Evolutionary conservation across 2,329 filamentous ascomycete genomes (phyloP).

Genomic region (Cadophora malorum): DNA sequence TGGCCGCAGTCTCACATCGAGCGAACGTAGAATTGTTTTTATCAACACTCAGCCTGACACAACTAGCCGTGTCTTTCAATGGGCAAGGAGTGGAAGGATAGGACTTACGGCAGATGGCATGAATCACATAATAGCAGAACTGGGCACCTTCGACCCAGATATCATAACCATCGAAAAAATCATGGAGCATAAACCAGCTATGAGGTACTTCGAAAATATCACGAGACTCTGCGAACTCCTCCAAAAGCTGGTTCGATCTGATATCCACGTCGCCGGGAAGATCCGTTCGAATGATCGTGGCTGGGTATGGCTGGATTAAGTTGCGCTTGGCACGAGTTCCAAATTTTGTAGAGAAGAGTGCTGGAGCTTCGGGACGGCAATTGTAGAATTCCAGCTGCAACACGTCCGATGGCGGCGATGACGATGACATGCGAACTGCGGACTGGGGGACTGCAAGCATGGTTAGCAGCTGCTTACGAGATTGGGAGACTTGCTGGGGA

Average conservation of each 20-base stretch:
- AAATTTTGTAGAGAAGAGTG: constrained; percentile 25
- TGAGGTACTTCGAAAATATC: constrained; percentile 18
- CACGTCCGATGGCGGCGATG: not conserved
- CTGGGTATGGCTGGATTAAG: constrained; percentile 21
- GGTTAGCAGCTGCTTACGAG: not conserved
- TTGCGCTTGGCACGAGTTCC: constrained; percentile 22
- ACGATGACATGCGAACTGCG: not conserved
- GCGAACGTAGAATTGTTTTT: not conserved
- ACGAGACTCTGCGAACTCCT: constrained; percentile 30
- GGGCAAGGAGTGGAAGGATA: not conserved
- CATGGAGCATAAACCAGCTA: constrained; percentile 41
- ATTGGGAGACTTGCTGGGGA: not conserved
- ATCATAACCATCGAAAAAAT: constrained; percentile 46
- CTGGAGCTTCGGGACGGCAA: not conserved
- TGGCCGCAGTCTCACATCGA: not conserved
- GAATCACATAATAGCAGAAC: constrained; percentile 44
- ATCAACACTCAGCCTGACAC: not conserved
- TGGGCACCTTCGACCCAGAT: constrained; percentile 39
- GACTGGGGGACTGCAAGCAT: not conserved
- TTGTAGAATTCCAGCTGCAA: constrained; percentile 15
- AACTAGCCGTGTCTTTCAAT: not conserved
- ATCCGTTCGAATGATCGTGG: constrained; percentile 21
- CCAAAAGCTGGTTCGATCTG: constrained; percentile 22
- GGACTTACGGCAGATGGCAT: constrained; percentile 32
- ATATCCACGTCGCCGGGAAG: constrained; percentile 18